Evolutionary conservation across 345 rosid species (phyloP), one percentile per base, ranked within the genome.

Genomic region (Punica granatum): DNA sequence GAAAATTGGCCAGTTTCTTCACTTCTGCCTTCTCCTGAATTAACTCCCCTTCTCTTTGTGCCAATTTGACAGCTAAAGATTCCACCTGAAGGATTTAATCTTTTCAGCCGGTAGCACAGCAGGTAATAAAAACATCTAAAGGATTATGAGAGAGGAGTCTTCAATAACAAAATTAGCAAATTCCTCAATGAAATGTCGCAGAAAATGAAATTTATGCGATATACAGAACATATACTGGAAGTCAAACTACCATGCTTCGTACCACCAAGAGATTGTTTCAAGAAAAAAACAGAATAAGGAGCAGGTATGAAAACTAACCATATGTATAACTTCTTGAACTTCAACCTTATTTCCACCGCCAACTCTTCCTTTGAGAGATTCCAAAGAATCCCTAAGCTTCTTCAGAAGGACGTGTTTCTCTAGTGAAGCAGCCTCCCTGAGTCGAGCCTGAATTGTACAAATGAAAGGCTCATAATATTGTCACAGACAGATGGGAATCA

Each of bases 31-130:
- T 95, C 73, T 95, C 97, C 70, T 88, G 97, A 74, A 88, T 79
- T 79, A 92, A 67, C 78, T 92, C 98, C 74, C 99, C 97, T 85
- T 95, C 99, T 79, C 97, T 93, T 80, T 90, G 88, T 75, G 96
- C 84, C 80, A 95, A 79, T 72, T 95, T 91, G 75, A 92, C 89
- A 60, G 97, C 98, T 68, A 95, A 76, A 69, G 98, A 92, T 79
- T 92, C 99, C 61, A 95, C 98, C 99, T 95, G 82, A 61, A 77
- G 77, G 51, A 46, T 58, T 37, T 28, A 59, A 39, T 21, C 56
- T 4, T 54, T 54, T 54, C 60, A 54, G 60, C 60, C 23, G 18
- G 8, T 26, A 54, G 26, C 31, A 28, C 33, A 28, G 58, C n/a
- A 51, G 30, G n/a, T 51, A 51, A 51, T 19, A 3, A 2, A 51